These are phyloP conservation scores for Penicillium atrosanguineum DNA, from an alignment of 495 filamentous ascomycete genomes.

Conservation along the genomic window DNA sequence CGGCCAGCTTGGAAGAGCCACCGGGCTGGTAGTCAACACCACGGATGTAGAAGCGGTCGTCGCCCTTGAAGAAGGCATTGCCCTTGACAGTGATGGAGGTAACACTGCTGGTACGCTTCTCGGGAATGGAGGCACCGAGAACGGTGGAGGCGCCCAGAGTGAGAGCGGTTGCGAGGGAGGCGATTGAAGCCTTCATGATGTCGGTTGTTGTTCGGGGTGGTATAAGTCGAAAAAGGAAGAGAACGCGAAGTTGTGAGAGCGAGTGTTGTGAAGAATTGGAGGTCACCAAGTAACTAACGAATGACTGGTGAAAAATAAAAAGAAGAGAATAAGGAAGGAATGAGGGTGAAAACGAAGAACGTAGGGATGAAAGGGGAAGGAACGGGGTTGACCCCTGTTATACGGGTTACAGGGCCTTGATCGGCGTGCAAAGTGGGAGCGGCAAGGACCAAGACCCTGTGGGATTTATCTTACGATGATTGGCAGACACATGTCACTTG, in stretches of 20 bases:
- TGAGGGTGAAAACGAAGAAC: slow-evolving; percentile 31
- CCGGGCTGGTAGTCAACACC: slow-evolving; percentile 96
- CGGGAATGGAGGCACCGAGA: slow-evolving; percentile 32
- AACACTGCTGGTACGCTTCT: slow-evolving; percentile 39
- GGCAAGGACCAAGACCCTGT: slow-evolving; percentile 4
- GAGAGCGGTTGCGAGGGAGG: slow-evolving; percentile 55
- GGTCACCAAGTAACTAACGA: slow-evolving; percentile 10
- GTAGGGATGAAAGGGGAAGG: slow-evolving; percentile 25
- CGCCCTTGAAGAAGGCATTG: slow-evolving; percentile 82
- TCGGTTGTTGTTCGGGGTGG: neutral
- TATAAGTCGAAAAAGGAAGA: slow-evolving; percentile 7
- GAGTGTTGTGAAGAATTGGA: slow-evolving; percentile 17
- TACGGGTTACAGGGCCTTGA: neutral
- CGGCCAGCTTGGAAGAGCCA: slow-evolving; percentile 71
- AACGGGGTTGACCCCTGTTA: neutral
- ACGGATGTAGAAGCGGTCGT: slow-evolving; percentile 84
- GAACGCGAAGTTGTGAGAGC: slow-evolving; percentile 8
- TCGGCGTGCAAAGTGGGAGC: neutral
- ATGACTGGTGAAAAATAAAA: slow-evolving; percentile 6
- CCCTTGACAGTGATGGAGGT: slow-evolving; percentile 58
- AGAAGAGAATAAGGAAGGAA: slow-evolving; percentile 26
- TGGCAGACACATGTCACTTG: neutral
- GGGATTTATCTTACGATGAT: neutral
- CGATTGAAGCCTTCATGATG: slow-evolving; percentile 56
- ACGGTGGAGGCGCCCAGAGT: slow-evolving; percentile 41